Conservation (phyloP, 257 asterid genomes). For the Solanum phureja region DNA sequence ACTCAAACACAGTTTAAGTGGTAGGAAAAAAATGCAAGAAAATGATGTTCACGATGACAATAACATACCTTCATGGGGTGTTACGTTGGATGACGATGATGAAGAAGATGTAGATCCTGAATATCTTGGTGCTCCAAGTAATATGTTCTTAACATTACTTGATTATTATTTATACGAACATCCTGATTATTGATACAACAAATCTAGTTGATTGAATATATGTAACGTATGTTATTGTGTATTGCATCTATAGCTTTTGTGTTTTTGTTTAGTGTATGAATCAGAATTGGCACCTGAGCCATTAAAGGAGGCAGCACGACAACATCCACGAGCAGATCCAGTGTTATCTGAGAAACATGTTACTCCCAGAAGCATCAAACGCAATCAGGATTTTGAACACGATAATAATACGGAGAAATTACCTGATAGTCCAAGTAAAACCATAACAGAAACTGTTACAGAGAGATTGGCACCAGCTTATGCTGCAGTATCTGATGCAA, state of each 20-base stretch:
- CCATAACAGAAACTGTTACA: constrained; percentile 27
- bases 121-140: constrained; percentile 97
- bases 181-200: not conserved
- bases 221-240: not conserved
- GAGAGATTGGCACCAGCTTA: constrained; percentile 52
- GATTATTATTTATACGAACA: not conserved
- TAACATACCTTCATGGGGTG: constrained; percentile 34
- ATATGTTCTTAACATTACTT: not conserved
- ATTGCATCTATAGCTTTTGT: not conserved
- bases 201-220: not conserved
- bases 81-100: constrained; percentile 26
- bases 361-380: constrained; percentile 21
- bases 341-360: constrained; percentile 50
- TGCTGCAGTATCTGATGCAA: constrained; percentile 48
- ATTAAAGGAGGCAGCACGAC: constrained; percentile 61
- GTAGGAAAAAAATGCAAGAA: constrained; percentile 33
- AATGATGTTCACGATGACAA: constrained; percentile 14
- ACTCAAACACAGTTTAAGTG: constrained; percentile 45
- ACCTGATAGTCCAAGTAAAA: constrained; percentile 19
- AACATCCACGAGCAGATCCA: constrained; percentile 79
- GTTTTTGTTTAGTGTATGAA: constrained; percentile 63
- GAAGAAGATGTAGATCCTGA: constrained; percentile 63
- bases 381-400: not conserved
- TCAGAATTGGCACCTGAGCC: constrained; percentile 72
- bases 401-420: not conserved